Conservation (phyloP, 2,329 filamentous ascomycete genomes). For the Neonectria sp. region DNA sequence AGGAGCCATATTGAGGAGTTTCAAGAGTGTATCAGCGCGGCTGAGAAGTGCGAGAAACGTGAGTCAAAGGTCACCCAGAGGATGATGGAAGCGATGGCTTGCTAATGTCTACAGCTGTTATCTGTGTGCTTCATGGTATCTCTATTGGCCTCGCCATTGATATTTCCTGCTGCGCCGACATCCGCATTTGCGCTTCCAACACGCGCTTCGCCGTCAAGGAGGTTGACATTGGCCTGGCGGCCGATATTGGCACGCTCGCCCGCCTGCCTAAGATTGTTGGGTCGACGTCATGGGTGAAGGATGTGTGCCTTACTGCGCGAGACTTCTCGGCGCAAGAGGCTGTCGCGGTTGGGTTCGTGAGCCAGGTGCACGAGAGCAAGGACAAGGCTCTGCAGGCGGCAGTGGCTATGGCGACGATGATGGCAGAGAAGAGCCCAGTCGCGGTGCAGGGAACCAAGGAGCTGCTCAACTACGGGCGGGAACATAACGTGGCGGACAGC, state of each 20-base stretch:
- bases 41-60: slow-evolving; percentile 94
- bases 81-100: neutral
- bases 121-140: slow-evolving; percentile 85
- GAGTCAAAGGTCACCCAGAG: slow-evolving; percentile 50
- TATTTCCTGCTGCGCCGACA: slow-evolving; percentile 77
- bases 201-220: slow-evolving; percentile 82
- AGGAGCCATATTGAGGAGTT: slow-evolving; percentile 83
- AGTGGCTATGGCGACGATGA: slow-evolving; percentile 72
- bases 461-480: slow-evolving; percentile 84
- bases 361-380: slow-evolving; percentile 75
- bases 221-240: slow-evolving; percentile 85
- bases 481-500: slow-evolving; percentile 83
- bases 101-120: slow-evolving; percentile 72
- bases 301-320: slow-evolving; percentile 80
- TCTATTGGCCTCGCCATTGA: slow-evolving; percentile 86
- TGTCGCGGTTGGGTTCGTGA: slow-evolving; percentile 78
- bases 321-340: slow-evolving; percentile 80
- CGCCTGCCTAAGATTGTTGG: slow-evolving; percentile 82
- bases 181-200: slow-evolving; percentile 74
- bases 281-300: slow-evolving; percentile 83
- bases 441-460: slow-evolving; percentile 92
- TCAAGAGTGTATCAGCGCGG: slow-evolving; percentile 80
- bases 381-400: slow-evolving; percentile 73
- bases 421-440: slow-evolving; percentile 88
- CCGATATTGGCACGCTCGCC: slow-evolving; percentile 83